A percentile compares a stretch with the other conserved stretches of the same genome.
Evolutionary conservation across 805 yeast species (phyloP).

Genomic region (Starmerella davenportii): DNA sequence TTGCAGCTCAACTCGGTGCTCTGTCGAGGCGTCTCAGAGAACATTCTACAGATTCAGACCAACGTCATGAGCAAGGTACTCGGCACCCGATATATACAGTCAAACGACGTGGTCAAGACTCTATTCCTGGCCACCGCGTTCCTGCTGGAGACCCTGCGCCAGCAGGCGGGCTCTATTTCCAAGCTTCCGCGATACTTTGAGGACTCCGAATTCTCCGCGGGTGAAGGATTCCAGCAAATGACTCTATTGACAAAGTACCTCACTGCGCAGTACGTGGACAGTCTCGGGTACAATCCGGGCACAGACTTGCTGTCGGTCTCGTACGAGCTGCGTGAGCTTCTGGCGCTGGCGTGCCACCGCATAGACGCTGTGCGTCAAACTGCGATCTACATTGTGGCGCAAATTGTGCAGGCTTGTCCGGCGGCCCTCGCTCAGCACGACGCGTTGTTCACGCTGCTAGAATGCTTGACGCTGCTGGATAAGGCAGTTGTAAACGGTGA

Average conservation of each 20-base stretch:
- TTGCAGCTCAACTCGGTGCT: constrained; percentile 80
- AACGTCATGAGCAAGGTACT: constrained; percentile 2
- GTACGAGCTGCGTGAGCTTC: constrained; percentile 44
- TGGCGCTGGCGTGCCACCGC: constrained; percentile 63
- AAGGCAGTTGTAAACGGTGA: constrained; percentile 72
- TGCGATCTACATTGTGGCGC: constrained; percentile 61
- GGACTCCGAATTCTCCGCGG: constrained; percentile 59
- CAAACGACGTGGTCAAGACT: constrained; percentile 27
- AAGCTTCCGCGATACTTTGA: constrained; percentile 61
- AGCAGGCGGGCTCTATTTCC: constrained; percentile 64
- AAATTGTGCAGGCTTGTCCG: constrained; percentile 49
- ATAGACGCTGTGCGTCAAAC: constrained; percentile 54
- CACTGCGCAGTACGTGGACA: constrained; percentile 31
- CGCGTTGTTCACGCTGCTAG: constrained; percentile 63
- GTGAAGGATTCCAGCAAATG: constrained; percentile 51
- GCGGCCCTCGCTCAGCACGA: constrained; percentile 58
- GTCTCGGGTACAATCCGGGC: constrained; percentile 4
- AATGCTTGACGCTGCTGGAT: constrained; percentile 57
- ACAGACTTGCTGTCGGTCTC: constrained; percentile 3
- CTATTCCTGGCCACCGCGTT: constrained; percentile 77
- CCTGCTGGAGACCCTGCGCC: constrained; percentile 62
- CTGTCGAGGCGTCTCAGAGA: constrained; percentile 54
- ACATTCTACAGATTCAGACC: constrained; percentile 22
- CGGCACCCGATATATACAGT: neutral
- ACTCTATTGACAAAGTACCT: constrained; percentile 45